Conservation (phyloP, 1,284 basidiomycete genomes). For the Puccinia hordei region DNA sequence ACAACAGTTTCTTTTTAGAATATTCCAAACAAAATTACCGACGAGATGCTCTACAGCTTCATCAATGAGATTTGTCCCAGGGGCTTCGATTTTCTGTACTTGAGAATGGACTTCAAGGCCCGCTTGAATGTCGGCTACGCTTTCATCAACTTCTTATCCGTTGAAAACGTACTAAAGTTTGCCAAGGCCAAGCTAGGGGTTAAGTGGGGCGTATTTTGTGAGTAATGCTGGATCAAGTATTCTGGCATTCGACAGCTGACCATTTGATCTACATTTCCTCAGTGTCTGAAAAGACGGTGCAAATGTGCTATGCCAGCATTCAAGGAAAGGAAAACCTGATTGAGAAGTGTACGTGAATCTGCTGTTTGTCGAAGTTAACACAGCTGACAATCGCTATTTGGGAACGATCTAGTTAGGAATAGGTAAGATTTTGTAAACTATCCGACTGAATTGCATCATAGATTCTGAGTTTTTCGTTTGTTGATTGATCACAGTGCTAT, state of each 20-base stretch:
- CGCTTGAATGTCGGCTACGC: constrained; percentile 50
- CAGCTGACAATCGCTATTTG: constrained; percentile 19
- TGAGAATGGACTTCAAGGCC: constrained; percentile 51
- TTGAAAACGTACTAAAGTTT: constrained; percentile 69
- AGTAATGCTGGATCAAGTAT: constrained; percentile 56
- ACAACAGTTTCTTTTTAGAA: constrained; percentile 1
- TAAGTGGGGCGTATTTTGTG: constrained; percentile 67
- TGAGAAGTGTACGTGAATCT: constrained; percentile 48
- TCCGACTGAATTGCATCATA: neutral
- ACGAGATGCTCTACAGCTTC: constrained; percentile 49
- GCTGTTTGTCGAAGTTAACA: neutral
- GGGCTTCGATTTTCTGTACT: constrained; percentile 49
- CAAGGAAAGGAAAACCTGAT: constrained; percentile 65
- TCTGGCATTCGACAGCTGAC: constrained; percentile 19
- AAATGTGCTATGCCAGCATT: constrained; percentile 83
- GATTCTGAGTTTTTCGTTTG: neutral
- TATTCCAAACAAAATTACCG: constrained; percentile 51
- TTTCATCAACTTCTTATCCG: constrained; percentile 72
- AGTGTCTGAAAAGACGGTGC: constrained; percentile 78
- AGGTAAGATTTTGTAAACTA: constrained; percentile 56
- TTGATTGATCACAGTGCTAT: constrained; percentile 59
- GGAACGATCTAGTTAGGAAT: constrained; percentile 15
- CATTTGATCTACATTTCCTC: constrained; percentile 67
- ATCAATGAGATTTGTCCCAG: constrained; percentile 44
- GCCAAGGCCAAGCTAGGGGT: constrained; percentile 71